Percentiles rank a stretch among this genome's conserved stretches.
Evolutionary conservation across 345 rosid species (phyloP).

Genomic region (Eutrema yunnanense): DNA sequence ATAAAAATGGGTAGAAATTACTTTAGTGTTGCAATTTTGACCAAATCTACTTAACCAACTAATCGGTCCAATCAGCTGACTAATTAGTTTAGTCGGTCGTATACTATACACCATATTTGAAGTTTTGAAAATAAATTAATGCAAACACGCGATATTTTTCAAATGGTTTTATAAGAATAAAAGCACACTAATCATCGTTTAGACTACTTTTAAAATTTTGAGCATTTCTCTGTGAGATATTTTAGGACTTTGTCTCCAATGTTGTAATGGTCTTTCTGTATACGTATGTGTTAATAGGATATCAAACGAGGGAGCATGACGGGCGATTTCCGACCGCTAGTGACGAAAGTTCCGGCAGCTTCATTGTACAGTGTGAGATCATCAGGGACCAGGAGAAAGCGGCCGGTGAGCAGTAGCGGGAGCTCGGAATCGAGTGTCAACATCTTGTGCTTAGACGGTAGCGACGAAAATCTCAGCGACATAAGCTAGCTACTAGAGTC

Average conservation of each 20-base stretch:
- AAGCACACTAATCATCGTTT: not conserved
- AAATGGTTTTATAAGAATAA: no score
- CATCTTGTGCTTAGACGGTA: slow-evolving; percentile 42
- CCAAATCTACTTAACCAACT: not conserved
- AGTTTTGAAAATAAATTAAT: no score
- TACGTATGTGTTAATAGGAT: slow-evolving; percentile 27
- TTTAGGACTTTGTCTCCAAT: not conserved
- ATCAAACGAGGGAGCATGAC: slow-evolving; percentile 55
- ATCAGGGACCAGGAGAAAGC: slow-evolving; percentile 33
- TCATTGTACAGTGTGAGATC: slow-evolving; percentile 67
- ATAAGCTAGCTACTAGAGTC: slow-evolving; percentile 8
- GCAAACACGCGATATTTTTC: no score
- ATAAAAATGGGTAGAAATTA: not conserved
- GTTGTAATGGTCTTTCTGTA: not conserved
- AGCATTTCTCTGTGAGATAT: not conserved
- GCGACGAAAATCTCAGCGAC: slow-evolving; percentile 30
- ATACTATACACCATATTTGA: no score
- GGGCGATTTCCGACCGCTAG: slow-evolving; percentile 48
- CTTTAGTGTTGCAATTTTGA: not conserved
- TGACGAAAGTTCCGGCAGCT: slow-evolving; percentile 53
- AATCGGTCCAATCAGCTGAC: no score
- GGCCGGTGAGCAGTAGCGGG: slow-evolving; percentile 52
- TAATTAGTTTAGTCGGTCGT: not conserved
- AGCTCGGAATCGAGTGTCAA: slow-evolving; percentile 74
- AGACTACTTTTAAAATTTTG: not conserved